Base-by-base conservation (phyloP, 1,284 basidiomycete species). In the Acaromyces ingoldii region DNA sequence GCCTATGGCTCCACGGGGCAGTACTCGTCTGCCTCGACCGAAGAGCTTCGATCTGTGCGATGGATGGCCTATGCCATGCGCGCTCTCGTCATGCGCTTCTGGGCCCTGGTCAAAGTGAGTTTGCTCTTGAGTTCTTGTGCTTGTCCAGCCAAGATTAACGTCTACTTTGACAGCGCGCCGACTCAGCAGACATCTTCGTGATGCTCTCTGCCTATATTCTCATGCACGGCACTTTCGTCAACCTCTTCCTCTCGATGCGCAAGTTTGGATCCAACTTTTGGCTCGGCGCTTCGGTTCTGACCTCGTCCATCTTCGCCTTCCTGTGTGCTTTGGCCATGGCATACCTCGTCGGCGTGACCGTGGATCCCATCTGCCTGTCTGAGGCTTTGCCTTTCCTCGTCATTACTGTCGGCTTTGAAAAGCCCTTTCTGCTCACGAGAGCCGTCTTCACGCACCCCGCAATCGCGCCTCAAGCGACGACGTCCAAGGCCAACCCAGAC, bases 341-440 rank as follows among this genome's bases (percentile, higher is more conserved):
- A 2, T 85, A 88, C 75, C 81, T 86, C 41, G 80, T 95, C 56
- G 81, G 83, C 60, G 89, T 98, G 51, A 86, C 86, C 6, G 86
- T 98, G 65, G 91, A 98, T 76, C 90, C 90, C 1, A 86, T 98
- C 53, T 85, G 87, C 15, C 81, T 98, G 29, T 91, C 89, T 13
- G 95, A 98, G 76, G 92, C 93, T 0, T 81, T 98, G 1, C 93
- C 93, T 0, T 98, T 98, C 84, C 81, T 98, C 33, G 92, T 98
- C 38, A 95, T 95, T 76, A 93, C 90, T 0, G 86, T 98, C 53
- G 93, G 93, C 11, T 98, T 97, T 74, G 93, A 98, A 78, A 98
- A 98, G 77, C 93, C 92, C 0, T 86, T 92, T 55, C 83, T 89
- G 10, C 84, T 98, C 34, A 91, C 91, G 0, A 83, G 87, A 25